Percentiles rank a stretch among this genome's conserved stretches.
Conservation (phyloP, 2,329 filamentous ascomycete species). For the Tolypocladium pustulatum region DNA sequence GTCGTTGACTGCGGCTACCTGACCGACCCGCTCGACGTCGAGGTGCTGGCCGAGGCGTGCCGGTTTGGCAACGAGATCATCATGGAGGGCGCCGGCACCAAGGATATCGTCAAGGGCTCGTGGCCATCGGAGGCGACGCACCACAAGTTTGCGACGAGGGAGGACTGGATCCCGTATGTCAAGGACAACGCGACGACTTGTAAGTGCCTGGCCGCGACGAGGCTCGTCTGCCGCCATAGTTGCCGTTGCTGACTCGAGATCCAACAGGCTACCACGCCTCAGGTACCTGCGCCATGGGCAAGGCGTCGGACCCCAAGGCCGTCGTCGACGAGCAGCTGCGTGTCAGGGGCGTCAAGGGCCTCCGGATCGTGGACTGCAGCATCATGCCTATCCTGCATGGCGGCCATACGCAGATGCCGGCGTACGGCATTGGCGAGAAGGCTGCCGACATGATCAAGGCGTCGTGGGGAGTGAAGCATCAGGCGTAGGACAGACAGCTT, state of each 20-base stretch:
- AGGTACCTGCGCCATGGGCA: slow-evolving; percentile 48
- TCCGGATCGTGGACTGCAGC: slow-evolving; percentile 41
- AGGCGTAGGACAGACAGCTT: neutral
- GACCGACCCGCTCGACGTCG: slow-evolving; percentile 43
- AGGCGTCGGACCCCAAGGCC: slow-evolving; percentile 8
- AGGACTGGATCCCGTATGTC: slow-evolving; percentile 48
- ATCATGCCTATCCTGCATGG: slow-evolving; percentile 35
- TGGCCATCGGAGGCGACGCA: slow-evolving; percentile 45
- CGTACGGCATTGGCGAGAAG: slow-evolving; percentile 44
- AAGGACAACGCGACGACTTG: slow-evolving; percentile 50
- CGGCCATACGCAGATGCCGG: slow-evolving; percentile 37
- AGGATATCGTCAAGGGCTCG: slow-evolving; percentile 46
- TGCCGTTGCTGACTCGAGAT: neutral
- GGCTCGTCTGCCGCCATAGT: neutral
- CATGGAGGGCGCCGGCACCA: slow-evolving; percentile 45
- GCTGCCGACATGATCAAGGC: slow-evolving; percentile 14
- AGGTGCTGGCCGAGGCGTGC: slow-evolving; percentile 49
- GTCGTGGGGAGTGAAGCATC: neutral
- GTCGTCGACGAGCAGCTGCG: slow-evolving; percentile 40
- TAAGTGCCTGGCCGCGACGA: slow-evolving; percentile 19
- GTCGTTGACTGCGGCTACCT: slow-evolving; percentile 49
- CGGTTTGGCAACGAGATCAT: slow-evolving; percentile 50
- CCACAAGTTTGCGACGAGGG: slow-evolving; percentile 39
- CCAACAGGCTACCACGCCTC: slow-evolving; percentile 42
- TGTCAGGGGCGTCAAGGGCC: slow-evolving; percentile 34